Evolutionary conservation across 495 filamentous ascomycete species (phyloP).

Genomic region (Cercophora sp.): DNA sequence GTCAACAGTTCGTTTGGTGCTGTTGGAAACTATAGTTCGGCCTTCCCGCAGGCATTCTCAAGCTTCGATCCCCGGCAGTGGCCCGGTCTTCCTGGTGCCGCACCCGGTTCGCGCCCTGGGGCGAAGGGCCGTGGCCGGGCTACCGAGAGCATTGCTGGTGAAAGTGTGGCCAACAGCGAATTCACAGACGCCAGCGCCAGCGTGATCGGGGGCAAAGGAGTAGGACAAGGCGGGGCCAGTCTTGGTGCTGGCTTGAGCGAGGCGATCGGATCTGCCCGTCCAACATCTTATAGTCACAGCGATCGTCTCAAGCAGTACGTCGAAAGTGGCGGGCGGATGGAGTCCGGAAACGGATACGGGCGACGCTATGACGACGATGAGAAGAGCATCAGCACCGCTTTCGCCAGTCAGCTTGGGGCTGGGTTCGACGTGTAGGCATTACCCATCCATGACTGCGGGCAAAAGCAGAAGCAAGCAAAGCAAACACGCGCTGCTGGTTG

Average conservation of each 20-base stretch:
- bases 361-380: constrained; percentile 90
- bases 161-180: constrained; percentile 85
- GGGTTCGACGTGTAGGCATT: too few relatives aligned
- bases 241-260: constrained; percentile 75
- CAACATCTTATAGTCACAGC: constrained; percentile 45
- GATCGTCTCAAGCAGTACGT: constrained; percentile 85
- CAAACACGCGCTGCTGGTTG: constrained; percentile 11
- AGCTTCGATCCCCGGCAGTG: constrained; percentile 82
- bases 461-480: constrained; percentile 7
- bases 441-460: too few relatives aligned
- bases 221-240: constrained; percentile 69
- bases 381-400: constrained; percentile 90
- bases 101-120: constrained; percentile 50
- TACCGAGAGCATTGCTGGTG: constrained; percentile 78
- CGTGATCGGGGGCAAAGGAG: constrained; percentile 68
- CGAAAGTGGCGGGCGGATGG: constrained; percentile 59
- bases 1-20: constrained; percentile 90
- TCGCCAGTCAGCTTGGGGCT: constrained; percentile 83
- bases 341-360: constrained; percentile 67
- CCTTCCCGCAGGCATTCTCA: constrained; percentile 93
- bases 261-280: constrained; percentile 43
- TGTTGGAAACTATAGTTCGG: constrained; percentile 69
- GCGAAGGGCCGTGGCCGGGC: constrained; percentile 57
- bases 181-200: constrained; percentile 74
- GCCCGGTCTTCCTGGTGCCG: constrained; percentile 71